Evolutionary conservation across 495 filamentous ascomycete genomes (phyloP).

Genomic region (Chaetomium tenue): DNA sequence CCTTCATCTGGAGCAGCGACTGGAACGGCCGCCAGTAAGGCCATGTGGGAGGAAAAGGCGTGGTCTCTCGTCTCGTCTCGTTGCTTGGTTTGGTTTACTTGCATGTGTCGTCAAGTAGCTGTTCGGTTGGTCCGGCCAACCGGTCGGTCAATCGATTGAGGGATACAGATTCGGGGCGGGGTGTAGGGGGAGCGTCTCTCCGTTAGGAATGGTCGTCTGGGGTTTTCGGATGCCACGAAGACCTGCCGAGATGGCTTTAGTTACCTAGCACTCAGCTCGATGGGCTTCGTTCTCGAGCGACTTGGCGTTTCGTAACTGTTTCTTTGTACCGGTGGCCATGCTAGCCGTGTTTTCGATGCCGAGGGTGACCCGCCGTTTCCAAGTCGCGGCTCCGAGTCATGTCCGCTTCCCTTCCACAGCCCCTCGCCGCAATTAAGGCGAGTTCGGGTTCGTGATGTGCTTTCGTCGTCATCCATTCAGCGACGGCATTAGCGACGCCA

Average conservation of each 20-base stretch:
- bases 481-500: too few species aligned
- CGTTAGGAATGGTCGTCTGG: background rate
- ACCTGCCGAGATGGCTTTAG: background rate
- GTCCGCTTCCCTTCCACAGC: background rate
- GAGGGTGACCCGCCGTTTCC: background rate
- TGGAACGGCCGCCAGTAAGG: constrained; percentile 51
- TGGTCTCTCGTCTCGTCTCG: background rate
- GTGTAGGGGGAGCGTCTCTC: background rate
- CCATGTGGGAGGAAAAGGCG: background rate
- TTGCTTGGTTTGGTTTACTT: background rate
- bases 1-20: constrained; percentile 89
- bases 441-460: background rate
- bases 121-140: background rate
- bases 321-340: background rate
- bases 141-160: background rate
- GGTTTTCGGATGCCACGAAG: background rate
- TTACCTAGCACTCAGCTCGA: background rate
- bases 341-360: background rate
- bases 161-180: background rate
- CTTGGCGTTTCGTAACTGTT: background rate
- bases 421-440: background rate
- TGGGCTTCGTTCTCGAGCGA: too few species aligned
- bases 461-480: background rate
- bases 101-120: too few species aligned
- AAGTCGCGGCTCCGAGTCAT: background rate